Base-by-base conservation (phyloP, 2,329 filamentous ascomycete species). In the Venturia pyrina region DNA sequence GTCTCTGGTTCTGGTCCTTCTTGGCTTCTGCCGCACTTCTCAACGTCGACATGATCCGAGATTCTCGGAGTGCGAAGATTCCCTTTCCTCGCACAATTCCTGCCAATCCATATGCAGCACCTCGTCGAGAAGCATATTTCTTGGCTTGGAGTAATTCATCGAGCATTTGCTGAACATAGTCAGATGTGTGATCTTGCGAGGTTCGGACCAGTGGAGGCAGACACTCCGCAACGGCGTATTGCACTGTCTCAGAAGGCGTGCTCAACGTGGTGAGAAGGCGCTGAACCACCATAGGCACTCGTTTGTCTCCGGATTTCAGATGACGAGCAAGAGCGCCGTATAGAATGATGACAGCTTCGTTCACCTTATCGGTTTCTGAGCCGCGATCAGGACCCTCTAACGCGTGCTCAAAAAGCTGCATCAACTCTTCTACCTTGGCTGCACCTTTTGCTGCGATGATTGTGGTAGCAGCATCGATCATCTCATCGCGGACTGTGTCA, bases 331-430 rank as follows among this genome's bases (percentile, higher is more conserved):
- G 80, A 63, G 96, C 93, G 74, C 95, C 95, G 72, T 99, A 99
- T 75, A 99, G 89, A 71, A 99, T 95, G 70, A 99, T 93, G 64
- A 99, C 93, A 21, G 96, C 95, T 78, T 99, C 95, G 71, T 97
- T 97, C 69, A 98, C 89, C 67, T 91, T 86, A 76, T 99, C 96
- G 65, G 88, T 86, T 70, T 93, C 87, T 0, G 88, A 92, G 66
- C 87, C 89, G 73, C 89, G 90, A 75, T 95, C 91, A 2, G 92
- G 89, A 2, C 87, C 87, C 73, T 93, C 92, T n/a, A 99, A 81
- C 0, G 91, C 92, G 32, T 83, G 84, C 76, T 99, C 95, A 72
- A 98, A 96, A 17, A 93, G 87, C 72, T 89, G 86, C 93, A 99
- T 99, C 65, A 99, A 80, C 69, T 89, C 86, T 73, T 98, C 93